Evolutionary conservation across 306 rosid species (phyloP), one percentile per base, ranked within the genome.

Genomic region (Ochetophila trinervis): DNA sequence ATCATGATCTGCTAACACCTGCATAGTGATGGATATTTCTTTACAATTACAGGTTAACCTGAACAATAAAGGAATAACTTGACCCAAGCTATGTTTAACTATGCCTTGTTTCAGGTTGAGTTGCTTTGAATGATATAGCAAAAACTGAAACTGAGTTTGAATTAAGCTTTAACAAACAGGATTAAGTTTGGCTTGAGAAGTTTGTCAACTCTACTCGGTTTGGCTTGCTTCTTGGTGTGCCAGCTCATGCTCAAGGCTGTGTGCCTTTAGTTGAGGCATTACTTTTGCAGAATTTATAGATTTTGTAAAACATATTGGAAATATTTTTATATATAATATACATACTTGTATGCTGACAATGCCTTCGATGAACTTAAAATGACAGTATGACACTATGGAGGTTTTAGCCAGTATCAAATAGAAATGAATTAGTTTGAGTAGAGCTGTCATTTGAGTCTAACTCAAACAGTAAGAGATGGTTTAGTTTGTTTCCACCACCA

Each of bases 1-100:
- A 49, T 73, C 84, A 53, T 91, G 84, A 32, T 91, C 97, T 47
- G 97, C 96, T 76, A 91, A 91, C 74, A 91, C 69, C 97, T 88
- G 86, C 76, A 75, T 66, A 53, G 57, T 67, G 61, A 67, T 67
- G 65, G 62, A 69, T 63, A 10, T 57, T 73, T 47, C 40, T 48
- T 65, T 18, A 19, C 32, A 27, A 27, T 27, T 40, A 12, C 45
- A 40, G 45, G 15, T 12, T 40, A 40, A 40, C 45, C 45, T 40
- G 14, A 40, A 40, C 14, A 40, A 40, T 12, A 0, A 40, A 2
- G 45, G 45, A 40, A 40, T 11, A 40, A 40, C 6, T 10, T 40
- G 32, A 27, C 32, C 32, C 32, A 27, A 27, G 32, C 32, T 27
- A 8, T 12, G 12, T 40, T 2, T 0, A 40, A 40, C 45, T 7